phyloP scores from a whole-genome alignment of 202 grass and related monocot species.

The Tripidium arundinaceum region DNA sequence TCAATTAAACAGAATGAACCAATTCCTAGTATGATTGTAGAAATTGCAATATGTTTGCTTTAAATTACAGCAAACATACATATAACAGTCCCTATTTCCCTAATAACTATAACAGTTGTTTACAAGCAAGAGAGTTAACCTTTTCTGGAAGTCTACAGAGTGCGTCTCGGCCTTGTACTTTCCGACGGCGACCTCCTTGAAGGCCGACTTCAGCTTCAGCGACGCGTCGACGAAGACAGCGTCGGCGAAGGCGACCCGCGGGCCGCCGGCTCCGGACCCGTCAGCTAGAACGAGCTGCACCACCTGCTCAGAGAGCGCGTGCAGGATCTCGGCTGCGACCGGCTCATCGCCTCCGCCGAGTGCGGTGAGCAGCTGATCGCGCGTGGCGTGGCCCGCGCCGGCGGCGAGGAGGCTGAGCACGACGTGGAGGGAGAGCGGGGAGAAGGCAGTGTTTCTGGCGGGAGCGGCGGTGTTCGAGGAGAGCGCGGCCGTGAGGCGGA shows the following conservation, averaged over 20 bases:
- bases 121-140: neutral
- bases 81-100: no score
- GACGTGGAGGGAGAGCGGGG: slow-evolving; percentile 67
- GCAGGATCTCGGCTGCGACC: slow-evolving; percentile 13
- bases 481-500: no score
- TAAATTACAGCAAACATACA: no score
- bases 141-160: neutral
- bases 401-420: slow-evolving; percentile 64
- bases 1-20: no score
- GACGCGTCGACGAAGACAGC: neutral
- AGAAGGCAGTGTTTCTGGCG: slow-evolving; percentile 70
- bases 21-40: no score
- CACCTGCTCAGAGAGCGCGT: slow-evolving; percentile 49
- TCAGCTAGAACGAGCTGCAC: slow-evolving; percentile 46
- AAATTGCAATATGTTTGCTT: no score
- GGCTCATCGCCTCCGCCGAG: slow-evolving; percentile 7
- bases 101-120: neutral
- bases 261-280: neutral
- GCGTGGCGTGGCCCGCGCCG: slow-evolving; percentile 46
- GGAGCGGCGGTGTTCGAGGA: no score
- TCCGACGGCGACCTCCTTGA: neutral
- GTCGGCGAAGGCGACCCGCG: neutral
- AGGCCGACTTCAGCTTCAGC: neutral
- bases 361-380: slow-evolving; percentile 43
- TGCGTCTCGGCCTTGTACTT: neutral